Conservation (phyloP, 1,284 basidiomycete species). For the Ustilago vetiveriae region DNA sequence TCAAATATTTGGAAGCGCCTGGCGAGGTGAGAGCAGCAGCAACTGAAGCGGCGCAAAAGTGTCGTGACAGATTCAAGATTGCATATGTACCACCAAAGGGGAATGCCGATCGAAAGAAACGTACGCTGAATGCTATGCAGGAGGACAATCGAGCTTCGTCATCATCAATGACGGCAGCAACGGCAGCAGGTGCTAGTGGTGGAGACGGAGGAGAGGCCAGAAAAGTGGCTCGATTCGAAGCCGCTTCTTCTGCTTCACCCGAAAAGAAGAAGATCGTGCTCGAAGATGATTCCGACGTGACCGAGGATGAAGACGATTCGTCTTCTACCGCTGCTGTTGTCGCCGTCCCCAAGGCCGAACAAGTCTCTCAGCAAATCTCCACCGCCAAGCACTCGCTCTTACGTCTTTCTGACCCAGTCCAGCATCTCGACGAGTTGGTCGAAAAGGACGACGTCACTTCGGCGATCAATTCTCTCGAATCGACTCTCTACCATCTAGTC, state of each 20-base stretch:
- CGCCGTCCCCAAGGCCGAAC: constrained; percentile 11
- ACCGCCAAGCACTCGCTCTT: not conserved
- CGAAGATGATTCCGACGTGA: constrained; percentile 35
- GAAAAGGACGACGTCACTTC: constrained; percentile 45
- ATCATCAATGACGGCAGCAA: not conserved
- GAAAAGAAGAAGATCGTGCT: constrained; percentile 11
- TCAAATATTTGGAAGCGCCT: constrained; percentile 84
- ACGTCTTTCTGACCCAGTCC: constrained; percentile 26
- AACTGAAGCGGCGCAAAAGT: constrained; percentile 23
- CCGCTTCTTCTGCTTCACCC: not conserved
- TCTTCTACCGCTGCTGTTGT: constrained; percentile 1
- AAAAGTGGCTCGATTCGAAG: constrained; percentile 14
- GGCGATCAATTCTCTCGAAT: constrained; percentile 39
- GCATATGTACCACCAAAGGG: constrained; percentile 41
- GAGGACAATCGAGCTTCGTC: constrained; percentile 10
- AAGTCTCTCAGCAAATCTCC: not conserved
- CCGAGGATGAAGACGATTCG: constrained; percentile 42
- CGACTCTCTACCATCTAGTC: constrained; percentile 32
- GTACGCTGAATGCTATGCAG: constrained; percentile 27
- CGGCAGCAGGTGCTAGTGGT: not conserved
- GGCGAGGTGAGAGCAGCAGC: constrained; percentile 71
- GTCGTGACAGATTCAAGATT: constrained; percentile 38
- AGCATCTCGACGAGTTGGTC: constrained; percentile 33
- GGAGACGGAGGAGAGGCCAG: constrained; percentile 2
- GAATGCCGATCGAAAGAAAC: constrained; percentile 37